A percentile compares a stretch with the other conserved stretches of the same genome.
Conservation (phyloP, 2,329 filamentous ascomycete species). For the Clonostachys rosea region DNA sequence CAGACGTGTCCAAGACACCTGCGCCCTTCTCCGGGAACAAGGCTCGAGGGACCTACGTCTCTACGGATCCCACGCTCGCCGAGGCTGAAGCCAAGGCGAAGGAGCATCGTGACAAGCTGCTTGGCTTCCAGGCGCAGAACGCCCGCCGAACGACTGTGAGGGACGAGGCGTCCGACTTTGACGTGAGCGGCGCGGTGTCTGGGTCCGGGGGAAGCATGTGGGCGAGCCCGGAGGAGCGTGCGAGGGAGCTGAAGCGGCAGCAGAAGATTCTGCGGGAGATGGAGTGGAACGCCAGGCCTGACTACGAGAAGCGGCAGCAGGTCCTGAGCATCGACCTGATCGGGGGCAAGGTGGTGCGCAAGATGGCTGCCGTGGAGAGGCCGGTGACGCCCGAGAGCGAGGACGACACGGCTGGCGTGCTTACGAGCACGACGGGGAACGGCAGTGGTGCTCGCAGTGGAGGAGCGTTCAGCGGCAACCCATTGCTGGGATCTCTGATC, state of each 20-base stretch:
- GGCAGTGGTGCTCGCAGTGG: constrained; percentile 25
- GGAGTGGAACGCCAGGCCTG: constrained; percentile 79
- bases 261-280: constrained; percentile 80
- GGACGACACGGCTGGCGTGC: constrained; percentile 20
- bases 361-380: constrained; percentile 61
- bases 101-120: constrained; percentile 74
- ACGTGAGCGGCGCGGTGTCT: constrained; percentile 38
- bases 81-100: constrained; percentile 65
- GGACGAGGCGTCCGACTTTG: constrained; percentile 72
- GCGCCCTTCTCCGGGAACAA: constrained; percentile 50
- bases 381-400: constrained; percentile 48
- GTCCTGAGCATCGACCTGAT: constrained; percentile 82
- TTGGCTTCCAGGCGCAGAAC: constrained; percentile 82
- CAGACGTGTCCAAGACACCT: constrained; percentile 59
- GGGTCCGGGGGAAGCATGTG: constrained; percentile 55
- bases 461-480: constrained; percentile 66
- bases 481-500: constrained; percentile 60
- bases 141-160: constrained; percentile 78
- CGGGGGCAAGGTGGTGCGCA: constrained; percentile 69
- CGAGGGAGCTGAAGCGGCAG: constrained; percentile 77
- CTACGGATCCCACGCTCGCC: constrained; percentile 29
- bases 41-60: constrained; percentile 24
- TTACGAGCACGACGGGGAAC: constrained; percentile 28
- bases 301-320: constrained; percentile 83
- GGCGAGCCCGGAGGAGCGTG: constrained; percentile 79